phyloP scores from a whole-genome alignment of 164 flowering plant genomes.

The Protea cynaroides region DNA sequence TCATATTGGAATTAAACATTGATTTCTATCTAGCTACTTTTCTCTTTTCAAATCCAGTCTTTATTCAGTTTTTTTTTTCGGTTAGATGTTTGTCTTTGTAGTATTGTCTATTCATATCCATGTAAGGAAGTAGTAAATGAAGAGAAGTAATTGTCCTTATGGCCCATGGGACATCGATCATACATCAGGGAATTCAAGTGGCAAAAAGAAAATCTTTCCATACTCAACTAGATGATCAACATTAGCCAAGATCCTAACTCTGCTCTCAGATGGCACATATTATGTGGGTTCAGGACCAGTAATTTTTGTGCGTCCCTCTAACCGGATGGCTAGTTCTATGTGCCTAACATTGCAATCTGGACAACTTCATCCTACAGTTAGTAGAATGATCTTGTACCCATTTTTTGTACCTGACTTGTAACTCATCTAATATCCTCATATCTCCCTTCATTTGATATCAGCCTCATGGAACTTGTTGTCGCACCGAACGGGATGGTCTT shows the following conservation, averaged over 20 bases:
- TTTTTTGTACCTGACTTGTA: neutral
- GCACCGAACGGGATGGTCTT: no score
- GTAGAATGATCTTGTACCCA: neutral
- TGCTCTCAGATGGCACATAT: no score
- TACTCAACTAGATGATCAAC: no score
- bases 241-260: no score
- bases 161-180: neutral
- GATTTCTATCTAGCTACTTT: neutral
- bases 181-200: neutral
- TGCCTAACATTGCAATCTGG: neutral
- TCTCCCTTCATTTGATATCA: no score
- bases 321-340: neutral
- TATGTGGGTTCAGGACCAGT: neutral
- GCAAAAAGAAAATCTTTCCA: no score
- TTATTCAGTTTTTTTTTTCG: neutral
- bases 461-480: no score
- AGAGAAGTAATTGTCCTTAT: neutral
- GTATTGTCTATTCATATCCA: neutral
- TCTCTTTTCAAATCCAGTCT: neutral
- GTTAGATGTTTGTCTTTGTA: neutral
- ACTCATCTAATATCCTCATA: no score
- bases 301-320: neutral
- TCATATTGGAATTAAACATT: no score
- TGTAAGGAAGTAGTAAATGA: neutral
- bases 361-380: neutral